phyloP scores from a whole-genome alignment of 2,329 filamentous ascomycete species.

The Aspergillus neotritici region DNA sequence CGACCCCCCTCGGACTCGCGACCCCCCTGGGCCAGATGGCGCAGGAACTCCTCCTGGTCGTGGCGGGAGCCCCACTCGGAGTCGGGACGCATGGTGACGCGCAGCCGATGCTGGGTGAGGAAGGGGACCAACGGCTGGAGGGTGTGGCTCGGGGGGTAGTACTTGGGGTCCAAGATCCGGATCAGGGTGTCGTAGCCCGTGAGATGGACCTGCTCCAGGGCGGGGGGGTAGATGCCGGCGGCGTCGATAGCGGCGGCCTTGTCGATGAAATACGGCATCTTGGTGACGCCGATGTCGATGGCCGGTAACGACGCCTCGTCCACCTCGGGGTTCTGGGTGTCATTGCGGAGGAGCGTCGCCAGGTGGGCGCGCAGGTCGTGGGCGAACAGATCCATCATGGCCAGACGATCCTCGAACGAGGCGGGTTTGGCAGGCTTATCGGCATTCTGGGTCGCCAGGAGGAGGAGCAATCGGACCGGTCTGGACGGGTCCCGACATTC shows the following conservation, averaged over 20 bases:
- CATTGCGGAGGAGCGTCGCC: slow-evolving; percentile 10
- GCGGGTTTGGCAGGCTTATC: slow-evolving; percentile 54
- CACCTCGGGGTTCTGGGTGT: slow-evolving; percentile 1
- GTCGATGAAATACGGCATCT: slow-evolving; percentile 45
- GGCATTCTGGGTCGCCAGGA: slow-evolving; percentile 60
- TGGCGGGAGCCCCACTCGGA: slow-evolving; percentile 36
- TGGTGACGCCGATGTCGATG: slow-evolving; percentile 46
- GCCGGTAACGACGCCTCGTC: slow-evolving; percentile 16
- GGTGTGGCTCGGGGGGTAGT: slow-evolving; percentile 43
- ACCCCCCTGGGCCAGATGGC: slow-evolving; percentile 33
- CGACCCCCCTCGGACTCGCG: slow-evolving; percentile 34
- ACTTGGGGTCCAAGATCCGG: slow-evolving; percentile 45
- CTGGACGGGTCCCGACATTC: slow-evolving; percentile 19
- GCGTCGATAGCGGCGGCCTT: slow-evolving; percentile 42
- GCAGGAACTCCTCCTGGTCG: slow-evolving; percentile 36
- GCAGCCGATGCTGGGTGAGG: slow-evolving; percentile 38
- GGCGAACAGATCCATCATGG: slow-evolving; percentile 47
- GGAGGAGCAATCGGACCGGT: slow-evolving; percentile 47
- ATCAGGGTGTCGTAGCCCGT: slow-evolving; percentile 47
- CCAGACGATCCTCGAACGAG: slow-evolving; percentile 44
- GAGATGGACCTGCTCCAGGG: slow-evolving; percentile 43
- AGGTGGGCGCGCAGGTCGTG: slow-evolving; percentile 36
- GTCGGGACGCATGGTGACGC: slow-evolving; percentile 41
- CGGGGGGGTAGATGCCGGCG: slow-evolving; percentile 30
- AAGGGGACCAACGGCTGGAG: slow-evolving; percentile 39